phyloP scores from a whole-genome alignment of 805 yeast genomes.

The Komagataella kurtzmanii region DNA sequence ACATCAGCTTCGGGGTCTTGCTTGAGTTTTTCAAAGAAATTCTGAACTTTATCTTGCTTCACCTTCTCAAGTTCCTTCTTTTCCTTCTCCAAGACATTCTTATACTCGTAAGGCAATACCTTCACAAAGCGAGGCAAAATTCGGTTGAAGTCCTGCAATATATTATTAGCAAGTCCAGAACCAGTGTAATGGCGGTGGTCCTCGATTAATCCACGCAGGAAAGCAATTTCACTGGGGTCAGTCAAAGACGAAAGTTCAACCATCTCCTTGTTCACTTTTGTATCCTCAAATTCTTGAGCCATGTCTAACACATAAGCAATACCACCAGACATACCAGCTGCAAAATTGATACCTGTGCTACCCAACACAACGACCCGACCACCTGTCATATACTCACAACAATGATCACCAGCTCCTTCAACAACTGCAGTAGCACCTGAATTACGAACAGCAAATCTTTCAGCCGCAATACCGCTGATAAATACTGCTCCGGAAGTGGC shows the following conservation, averaged over 20 bases:
- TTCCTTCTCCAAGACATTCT: constrained; percentile 75
- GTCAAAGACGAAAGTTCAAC: constrained; percentile 66
- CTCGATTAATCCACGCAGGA: constrained; percentile 83
- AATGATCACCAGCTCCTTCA: constrained; percentile 97
- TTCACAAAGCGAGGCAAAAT: constrained; percentile 82
- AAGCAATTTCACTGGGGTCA: constrained; percentile 89
- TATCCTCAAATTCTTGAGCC: constrained; percentile 76
- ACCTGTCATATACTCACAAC: constrained; percentile 99
- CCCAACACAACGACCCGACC: constrained; percentile 94
- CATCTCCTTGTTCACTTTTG: constrained; percentile 63
- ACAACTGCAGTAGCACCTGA: constrained; percentile 96
- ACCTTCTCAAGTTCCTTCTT: constrained; percentile 50
- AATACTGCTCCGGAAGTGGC: constrained; percentile 93
- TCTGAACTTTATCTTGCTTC: constrained; percentile 50
- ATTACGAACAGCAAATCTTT: constrained; percentile 95
- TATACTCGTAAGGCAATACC: constrained; percentile 87
- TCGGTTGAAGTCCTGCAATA: constrained; percentile 79
- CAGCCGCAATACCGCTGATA: constrained; percentile 96
- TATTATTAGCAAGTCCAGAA: constrained; percentile 77
- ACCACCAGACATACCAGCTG: constrained; percentile 99
- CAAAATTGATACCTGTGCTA: constrained; percentile 82
- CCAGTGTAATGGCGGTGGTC: constrained; percentile 93
- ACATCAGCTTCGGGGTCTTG: constrained; percentile 79
- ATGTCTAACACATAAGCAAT: constrained; percentile 92
- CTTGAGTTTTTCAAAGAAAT: constrained; percentile 54